A percentile compares a stretch with the other conserved stretches of the same genome.
phyloP scores from a whole-genome alignment of 2,329 filamentous ascomycete species.

The Colletotrichum kahawae region DNA sequence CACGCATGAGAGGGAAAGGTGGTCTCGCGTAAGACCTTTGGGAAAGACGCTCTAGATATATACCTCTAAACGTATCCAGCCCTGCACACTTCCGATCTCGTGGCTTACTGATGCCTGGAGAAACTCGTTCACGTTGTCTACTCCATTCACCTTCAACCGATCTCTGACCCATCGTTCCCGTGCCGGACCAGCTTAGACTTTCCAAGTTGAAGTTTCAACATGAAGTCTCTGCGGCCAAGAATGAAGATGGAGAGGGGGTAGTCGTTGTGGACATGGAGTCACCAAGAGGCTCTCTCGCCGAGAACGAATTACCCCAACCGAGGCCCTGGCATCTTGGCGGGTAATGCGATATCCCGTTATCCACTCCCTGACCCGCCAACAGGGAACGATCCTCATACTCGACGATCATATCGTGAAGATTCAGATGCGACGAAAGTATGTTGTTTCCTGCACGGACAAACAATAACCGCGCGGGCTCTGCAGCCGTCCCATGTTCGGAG shows the following conservation, averaged over 20 bases:
- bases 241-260: neutral
- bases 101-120: neutral
- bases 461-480: neutral
- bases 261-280: neutral
- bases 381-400: neutral
- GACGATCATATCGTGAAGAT: neutral
- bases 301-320: neutral
- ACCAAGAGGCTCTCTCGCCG: neutral
- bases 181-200: neutral
- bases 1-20: no score
- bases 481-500: neutral
- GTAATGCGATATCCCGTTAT: neutral
- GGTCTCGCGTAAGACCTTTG: no score
- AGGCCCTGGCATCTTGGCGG: neutral
- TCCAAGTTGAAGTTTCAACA: neutral
- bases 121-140: neutral
- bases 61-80: neutral
- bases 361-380: neutral
- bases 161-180: neutral
- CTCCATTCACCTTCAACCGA: neutral
- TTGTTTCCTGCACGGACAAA: neutral
- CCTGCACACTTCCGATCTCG: neutral
- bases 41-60: neutral
- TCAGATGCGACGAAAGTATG: neutral
- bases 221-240: neutral